Evolutionary conservation across 2,329 filamentous ascomycete genomes (phyloP).

Genomic region (Zalaria sp.): DNA sequence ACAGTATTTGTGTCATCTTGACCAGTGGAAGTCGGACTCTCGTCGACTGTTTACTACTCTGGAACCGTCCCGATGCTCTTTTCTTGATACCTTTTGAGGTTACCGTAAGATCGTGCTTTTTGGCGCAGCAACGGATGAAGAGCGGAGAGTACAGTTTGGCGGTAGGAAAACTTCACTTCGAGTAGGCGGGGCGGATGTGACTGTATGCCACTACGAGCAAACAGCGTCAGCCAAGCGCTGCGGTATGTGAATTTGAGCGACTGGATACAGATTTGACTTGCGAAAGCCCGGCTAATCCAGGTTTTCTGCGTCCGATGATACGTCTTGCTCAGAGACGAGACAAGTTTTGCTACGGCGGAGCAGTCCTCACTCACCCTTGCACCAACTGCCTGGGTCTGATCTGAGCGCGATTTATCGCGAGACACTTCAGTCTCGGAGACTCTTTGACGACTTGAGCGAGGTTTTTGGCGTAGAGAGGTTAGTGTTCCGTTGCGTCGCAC

Average conservation of each 20-base stretch:
- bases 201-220: not conserved
- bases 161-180: slow-evolving; percentile 16
- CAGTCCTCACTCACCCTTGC: not conserved
- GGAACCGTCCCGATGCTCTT: slow-evolving; percentile 24
- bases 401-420: no score
- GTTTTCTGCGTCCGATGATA: no score
- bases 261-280: no score
- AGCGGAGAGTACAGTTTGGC: slow-evolving; percentile 60
- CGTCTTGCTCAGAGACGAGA: no score
- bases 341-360: no score
- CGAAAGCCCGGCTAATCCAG: no score
- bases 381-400: not conserved
- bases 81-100: slow-evolving; percentile 30
- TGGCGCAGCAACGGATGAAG: slow-evolving; percentile 41
- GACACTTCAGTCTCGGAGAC: no score
- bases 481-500: not conserved
- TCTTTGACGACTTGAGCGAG: not conserved
- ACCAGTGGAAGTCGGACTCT: slow-evolving; percentile 15
- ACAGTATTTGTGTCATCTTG: slow-evolving; percentile 23
- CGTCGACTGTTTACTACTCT: slow-evolving; percentile 9
- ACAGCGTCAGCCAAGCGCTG: not conserved
- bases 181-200: not conserved
- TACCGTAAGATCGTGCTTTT: slow-evolving; percentile 30
- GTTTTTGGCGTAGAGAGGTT: not conserved
- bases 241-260: no score